These are phyloP conservation scores for Cercophora scortea DNA, from an alignment of 495 filamentous ascomycete genomes.

Conservation along the genomic window DNA sequence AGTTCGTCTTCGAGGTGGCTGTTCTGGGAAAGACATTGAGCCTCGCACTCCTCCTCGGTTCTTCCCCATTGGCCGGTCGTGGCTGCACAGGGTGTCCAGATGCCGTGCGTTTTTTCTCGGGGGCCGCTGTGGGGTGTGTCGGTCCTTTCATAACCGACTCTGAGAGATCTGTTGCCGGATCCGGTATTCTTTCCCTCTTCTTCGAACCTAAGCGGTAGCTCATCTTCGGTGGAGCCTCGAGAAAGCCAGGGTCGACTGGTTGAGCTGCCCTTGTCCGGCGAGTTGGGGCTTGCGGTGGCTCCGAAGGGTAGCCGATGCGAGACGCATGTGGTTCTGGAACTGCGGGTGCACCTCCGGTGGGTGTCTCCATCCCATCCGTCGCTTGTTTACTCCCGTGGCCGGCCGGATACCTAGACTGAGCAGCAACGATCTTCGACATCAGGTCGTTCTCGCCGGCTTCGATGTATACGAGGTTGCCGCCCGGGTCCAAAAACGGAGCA, in stretches of 20 bases:
- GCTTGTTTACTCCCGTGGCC: slow-evolving; percentile 10
- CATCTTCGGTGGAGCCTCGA: slow-evolving; percentile 56
- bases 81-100: slow-evolving; percentile 71
- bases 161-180: slow-evolving; percentile 16
- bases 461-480: slow-evolving; percentile 23
- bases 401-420: slow-evolving; percentile 26
- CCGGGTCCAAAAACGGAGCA: slow-evolving; percentile 26
- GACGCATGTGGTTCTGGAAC: slow-evolving; percentile 25
- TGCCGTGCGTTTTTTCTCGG: slow-evolving; percentile 73
- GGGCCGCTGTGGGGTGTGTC: slow-evolving; percentile 23
- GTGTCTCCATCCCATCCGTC: slow-evolving; percentile 33
- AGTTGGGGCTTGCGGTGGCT: slow-evolving; percentile 62
- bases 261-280: slow-evolving; percentile 56
- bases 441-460: slow-evolving; percentile 33
- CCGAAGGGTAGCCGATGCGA: slow-evolving; percentile 24
- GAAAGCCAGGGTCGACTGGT: slow-evolving; percentile 39
- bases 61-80: slow-evolving; percentile 43
- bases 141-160: slow-evolving; percentile 10
- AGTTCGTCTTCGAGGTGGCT: slow-evolving; percentile 50
- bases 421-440: slow-evolving; percentile 32
- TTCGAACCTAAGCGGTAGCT: slow-evolving; percentile 41
- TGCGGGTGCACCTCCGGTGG: slow-evolving; percentile 18
- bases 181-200: slow-evolving; percentile 36
- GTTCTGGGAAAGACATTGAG: slow-evolving; percentile 53
- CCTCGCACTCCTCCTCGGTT: slow-evolving; percentile 72